These are phyloP conservation scores for Cinnamomum chago DNA, from an alignment of 164 flowering plant genomes.

Conservation along the genomic window DNA sequence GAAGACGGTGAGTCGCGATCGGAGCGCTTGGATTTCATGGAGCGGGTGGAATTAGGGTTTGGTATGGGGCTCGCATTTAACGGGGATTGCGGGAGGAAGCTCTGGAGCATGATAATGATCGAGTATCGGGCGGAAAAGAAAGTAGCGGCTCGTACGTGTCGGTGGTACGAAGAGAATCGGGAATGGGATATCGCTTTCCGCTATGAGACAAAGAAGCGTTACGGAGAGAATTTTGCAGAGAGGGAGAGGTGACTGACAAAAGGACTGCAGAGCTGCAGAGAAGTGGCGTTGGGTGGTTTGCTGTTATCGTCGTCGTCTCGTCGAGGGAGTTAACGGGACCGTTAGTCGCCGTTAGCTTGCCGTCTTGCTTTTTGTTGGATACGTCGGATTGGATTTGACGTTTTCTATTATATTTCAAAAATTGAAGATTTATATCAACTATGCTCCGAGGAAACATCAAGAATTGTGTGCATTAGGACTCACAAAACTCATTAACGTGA, in stretches of 20 bases:
- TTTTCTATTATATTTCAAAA: too few species aligned
- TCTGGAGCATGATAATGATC: slow-evolving; percentile 33
- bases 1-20: slow-evolving; percentile 15
- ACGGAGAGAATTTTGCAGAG: background rate
- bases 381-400: slow-evolving; percentile 1
- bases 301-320: slow-evolving; percentile 3
- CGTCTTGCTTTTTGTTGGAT: background rate
- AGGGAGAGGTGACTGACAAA: background rate
- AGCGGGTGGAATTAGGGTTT: slow-evolving; percentile 11
- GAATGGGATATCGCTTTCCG: background rate
- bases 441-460: too few species aligned
- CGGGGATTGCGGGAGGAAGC: slow-evolving; percentile 28
- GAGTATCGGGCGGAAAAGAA: slow-evolving; percentile 1
- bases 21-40: slow-evolving; percentile 41
- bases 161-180: background rate
- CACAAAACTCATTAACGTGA: too few species aligned
- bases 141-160: background rate
- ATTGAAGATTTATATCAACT: too few species aligned
- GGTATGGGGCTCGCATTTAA: slow-evolving; percentile 1
- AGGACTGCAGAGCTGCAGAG: background rate
- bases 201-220: background rate
- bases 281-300: background rate
- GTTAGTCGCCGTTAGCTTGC: background rate
- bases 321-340: background rate
- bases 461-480: too few species aligned